Evolutionary conservation across 2,329 filamentous ascomycete genomes (phyloP).

Genomic region (Xylariaceae sp.): DNA sequence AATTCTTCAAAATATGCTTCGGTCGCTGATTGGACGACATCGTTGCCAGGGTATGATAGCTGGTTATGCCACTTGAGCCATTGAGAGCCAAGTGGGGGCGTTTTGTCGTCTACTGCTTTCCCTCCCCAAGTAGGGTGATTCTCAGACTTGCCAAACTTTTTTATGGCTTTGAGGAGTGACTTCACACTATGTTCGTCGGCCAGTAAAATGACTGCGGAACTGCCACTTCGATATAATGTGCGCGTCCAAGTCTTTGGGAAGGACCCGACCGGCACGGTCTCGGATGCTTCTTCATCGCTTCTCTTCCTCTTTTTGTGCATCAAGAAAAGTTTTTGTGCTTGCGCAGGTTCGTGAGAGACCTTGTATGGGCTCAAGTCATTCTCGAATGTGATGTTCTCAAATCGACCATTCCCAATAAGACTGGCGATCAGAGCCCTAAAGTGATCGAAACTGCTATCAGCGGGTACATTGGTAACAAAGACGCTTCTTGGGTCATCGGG

Average conservation of each 20-base stretch:
- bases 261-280: conserved; percentile 51
- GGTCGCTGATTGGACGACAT: conserved; percentile 65
- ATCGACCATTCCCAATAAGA: conserved; percentile 70
- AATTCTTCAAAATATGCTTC: conserved; percentile 87
- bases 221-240: conserved; percentile 66
- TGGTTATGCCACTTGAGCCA: conserved; percentile 64
- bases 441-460: conserved; percentile 74
- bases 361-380: conserved; percentile 43
- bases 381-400: conserved; percentile 76
- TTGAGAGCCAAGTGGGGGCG: conserved; percentile 52
- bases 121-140: conserved; percentile 66
- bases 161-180: conserved; percentile 69
- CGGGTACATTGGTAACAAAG: conserved; percentile 86
- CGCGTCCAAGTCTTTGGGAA: conserved; percentile 73
- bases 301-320: conserved; percentile 50
- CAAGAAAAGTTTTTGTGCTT: conserved; percentile 34
- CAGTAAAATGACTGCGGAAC: conserved; percentile 76
- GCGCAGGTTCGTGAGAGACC: conserved; percentile 40
- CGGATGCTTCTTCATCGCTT: conserved; percentile 34
- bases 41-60: conserved; percentile 65
- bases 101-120: conserved; percentile 27
- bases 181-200: conserved; percentile 79
- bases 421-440: conserved; percentile 71
- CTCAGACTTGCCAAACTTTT: conserved; percentile 56
- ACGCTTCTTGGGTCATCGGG: conserved; percentile 72